These are phyloP conservation scores for Abortiporus biennis DNA, from an alignment of 1,284 basidiomycete genomes.

Conservation along the genomic window DNA sequence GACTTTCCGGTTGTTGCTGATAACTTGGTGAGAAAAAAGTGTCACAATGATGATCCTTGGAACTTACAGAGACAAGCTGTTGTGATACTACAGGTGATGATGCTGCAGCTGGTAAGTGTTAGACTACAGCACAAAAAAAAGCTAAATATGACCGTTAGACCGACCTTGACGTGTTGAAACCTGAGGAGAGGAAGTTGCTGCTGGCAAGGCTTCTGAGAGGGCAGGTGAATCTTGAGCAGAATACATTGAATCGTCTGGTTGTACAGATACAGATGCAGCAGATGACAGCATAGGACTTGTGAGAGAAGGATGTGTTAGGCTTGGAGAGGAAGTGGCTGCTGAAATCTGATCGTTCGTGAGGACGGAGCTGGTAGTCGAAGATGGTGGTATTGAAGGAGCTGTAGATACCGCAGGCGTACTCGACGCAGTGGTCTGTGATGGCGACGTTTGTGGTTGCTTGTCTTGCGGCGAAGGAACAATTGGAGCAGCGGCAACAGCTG, in stretches of 20 bases:
- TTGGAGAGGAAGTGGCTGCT: slow-evolving; percentile 59
- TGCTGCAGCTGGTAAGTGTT: slow-evolving; percentile 1
- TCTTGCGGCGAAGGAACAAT: slow-evolving; percentile 37
- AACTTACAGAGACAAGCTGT: slow-evolving; percentile 7
- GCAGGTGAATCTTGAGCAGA: slow-evolving; percentile 65
- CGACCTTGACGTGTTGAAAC: too few species aligned
- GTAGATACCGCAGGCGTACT: slow-evolving; percentile 31
- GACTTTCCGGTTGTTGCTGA: slow-evolving; percentile 6
- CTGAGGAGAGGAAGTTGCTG: slow-evolving; percentile 51
- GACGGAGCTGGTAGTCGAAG: slow-evolving; percentile 16
- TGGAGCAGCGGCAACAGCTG: slow-evolving; percentile 87
- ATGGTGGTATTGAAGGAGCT: slow-evolving; percentile 31
- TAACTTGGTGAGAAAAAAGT: slow-evolving; percentile 6
- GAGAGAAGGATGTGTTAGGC: slow-evolving; percentile 72
- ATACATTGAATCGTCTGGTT: slow-evolving; percentile 64
- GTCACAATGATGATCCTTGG: neutral
- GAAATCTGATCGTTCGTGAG: slow-evolving; percentile 42
- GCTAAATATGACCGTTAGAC: too few species aligned
- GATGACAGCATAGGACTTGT: slow-evolving; percentile 76
- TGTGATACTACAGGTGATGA: slow-evolving; percentile 7
- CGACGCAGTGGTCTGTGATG: slow-evolving; percentile 27
- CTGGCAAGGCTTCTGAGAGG: slow-evolving; percentile 60
- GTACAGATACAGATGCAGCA: slow-evolving; percentile 55
- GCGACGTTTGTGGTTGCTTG: slow-evolving; percentile 16
- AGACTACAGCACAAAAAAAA: too few species aligned